Conservation (phyloP, 1,139 yeast species). For the Pichia sp. region DNA sequence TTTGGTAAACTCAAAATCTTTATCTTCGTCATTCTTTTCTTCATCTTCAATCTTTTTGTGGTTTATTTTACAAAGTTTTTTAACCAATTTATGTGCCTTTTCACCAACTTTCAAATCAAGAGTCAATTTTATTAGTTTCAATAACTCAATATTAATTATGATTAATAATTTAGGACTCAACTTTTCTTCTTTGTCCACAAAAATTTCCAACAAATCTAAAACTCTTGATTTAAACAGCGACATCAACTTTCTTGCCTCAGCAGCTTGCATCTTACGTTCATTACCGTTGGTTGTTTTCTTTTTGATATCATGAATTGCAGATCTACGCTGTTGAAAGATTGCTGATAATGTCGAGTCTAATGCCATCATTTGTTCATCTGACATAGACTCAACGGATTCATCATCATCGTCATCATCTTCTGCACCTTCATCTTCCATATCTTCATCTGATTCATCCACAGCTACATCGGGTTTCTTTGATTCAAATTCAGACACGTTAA, state of each 20-base stretch:
- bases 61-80: constrained; percentile 56
- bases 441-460: too few relatives aligned
- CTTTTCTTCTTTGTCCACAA: constrained; percentile 39
- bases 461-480: constrained; percentile 33
- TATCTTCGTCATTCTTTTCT: too few relatives aligned
- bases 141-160: constrained; percentile 34
- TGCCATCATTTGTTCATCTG: constrained; percentile 98
- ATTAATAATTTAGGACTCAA: constrained; percentile 20
- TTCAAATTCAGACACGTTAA: constrained; percentile 30
- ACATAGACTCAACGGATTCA: constrained; percentile 65
- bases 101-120: constrained; percentile 61
- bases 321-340: constrained; percentile 76
- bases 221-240: constrained; percentile 71
- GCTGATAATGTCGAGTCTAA: constrained; percentile 77
- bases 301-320: constrained; percentile 38
- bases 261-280: constrained; percentile 31
- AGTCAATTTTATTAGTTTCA: constrained; percentile 56
- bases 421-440: constrained; percentile 31
- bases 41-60: too few relatives aligned
- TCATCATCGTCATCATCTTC: constrained; percentile 23
- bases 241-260: constrained; percentile 74
- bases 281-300: constrained; percentile 43
- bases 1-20: too few relatives aligned
- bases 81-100: constrained; percentile 67
- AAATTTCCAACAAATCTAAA: constrained; percentile 66